Evolutionary conservation across 2,329 filamentous ascomycete genomes (phyloP).

Genomic region (Metarhizium robertsii): DNA sequence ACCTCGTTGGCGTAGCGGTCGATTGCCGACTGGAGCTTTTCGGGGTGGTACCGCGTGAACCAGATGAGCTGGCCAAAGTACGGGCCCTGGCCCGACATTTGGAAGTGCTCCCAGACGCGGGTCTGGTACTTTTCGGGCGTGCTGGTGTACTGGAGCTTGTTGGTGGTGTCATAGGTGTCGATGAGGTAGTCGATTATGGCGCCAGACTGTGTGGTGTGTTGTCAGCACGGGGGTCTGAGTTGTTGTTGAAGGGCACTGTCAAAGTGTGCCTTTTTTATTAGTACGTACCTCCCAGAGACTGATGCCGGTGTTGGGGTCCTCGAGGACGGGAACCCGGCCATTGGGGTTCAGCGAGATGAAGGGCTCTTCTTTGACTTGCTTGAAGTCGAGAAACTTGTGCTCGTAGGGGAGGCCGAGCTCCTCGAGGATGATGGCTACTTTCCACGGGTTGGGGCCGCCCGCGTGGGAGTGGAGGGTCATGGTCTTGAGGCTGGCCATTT

Average conservation of each 20-base stretch:
- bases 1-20: slow-evolving; percentile 21
- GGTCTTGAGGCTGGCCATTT: slow-evolving; percentile 3
- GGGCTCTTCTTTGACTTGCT: slow-evolving; percentile 13
- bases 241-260: background rate
- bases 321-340: slow-evolving; percentile 12
- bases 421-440: slow-evolving; percentile 15
- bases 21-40: slow-evolving; percentile 16
- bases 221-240: background rate
- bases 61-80: slow-evolving; percentile 18
- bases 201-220: slow-evolving; percentile 8
- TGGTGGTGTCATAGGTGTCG: slow-evolving; percentile 13
- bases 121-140: slow-evolving; percentile 9
- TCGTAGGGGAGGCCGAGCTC: slow-evolving; percentile 16
- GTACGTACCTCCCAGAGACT: slow-evolving; percentile 11
- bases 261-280: background rate
- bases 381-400: slow-evolving; percentile 9
- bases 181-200: slow-evolving; percentile 17
- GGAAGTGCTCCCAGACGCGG: slow-evolving; percentile 12
- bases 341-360: slow-evolving; percentile 15
- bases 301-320: slow-evolving; percentile 14
- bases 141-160: slow-evolving; percentile 6
- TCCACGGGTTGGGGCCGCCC: slow-evolving; percentile 9
- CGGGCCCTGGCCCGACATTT: slow-evolving; percentile 19
- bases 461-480: slow-evolving; percentile 3
- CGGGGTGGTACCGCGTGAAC: slow-evolving; percentile 13